Conservation (phyloP, 2,329 filamentous ascomycete species). For the Colletotrichum caudatum region DNA sequence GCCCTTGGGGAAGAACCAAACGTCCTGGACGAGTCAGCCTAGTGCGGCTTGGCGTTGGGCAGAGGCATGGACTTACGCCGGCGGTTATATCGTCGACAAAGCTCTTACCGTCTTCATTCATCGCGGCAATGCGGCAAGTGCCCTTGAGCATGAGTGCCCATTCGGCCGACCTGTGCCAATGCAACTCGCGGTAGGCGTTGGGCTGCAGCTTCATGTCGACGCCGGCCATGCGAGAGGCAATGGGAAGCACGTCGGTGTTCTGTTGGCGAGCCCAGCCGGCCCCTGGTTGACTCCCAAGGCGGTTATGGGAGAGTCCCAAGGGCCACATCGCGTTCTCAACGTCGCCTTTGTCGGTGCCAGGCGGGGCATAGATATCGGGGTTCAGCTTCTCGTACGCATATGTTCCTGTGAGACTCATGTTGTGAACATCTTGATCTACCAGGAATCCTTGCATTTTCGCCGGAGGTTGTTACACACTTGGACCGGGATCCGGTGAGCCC, state of each 20-base stretch:
- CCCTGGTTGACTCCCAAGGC: slow-evolving; percentile 55
- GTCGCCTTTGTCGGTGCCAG: slow-evolving; percentile 63
- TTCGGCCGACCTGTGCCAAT: slow-evolving; percentile 69
- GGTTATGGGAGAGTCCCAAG: slow-evolving; percentile 63
- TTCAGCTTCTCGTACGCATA: slow-evolving; percentile 64
- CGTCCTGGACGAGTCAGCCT: slow-evolving; percentile 52
- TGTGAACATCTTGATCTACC: slow-evolving; percentile 5
- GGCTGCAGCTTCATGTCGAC: slow-evolving; percentile 71
- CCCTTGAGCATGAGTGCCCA: slow-evolving; percentile 68
- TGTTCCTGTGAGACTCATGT: slow-evolving; percentile 25
- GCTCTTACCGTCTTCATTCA: slow-evolving; percentile 63
- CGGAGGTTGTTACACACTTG: slow-evolving; percentile 52
- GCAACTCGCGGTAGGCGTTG: slow-evolving; percentile 71
- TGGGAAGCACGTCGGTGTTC: slow-evolving; percentile 63
- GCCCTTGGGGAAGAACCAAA: slow-evolving; percentile 66
- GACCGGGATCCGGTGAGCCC: slow-evolving; percentile 65
- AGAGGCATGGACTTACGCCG: not conserved
- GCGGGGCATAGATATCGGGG: slow-evolving; percentile 66
- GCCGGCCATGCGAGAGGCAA: slow-evolving; percentile 64
- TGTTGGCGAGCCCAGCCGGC: slow-evolving; percentile 68
- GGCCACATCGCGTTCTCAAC: slow-evolving; percentile 65
- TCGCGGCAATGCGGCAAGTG: slow-evolving; percentile 62
- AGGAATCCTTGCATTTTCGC: not conserved
- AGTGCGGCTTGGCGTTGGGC: accelerated
- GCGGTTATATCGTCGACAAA: slow-evolving; percentile 62